Evolutionary conservation across 352 stramenopile species (phyloP), one percentile per base, ranked within the genome.

Genomic region (Phytophthora sojae): DNA sequence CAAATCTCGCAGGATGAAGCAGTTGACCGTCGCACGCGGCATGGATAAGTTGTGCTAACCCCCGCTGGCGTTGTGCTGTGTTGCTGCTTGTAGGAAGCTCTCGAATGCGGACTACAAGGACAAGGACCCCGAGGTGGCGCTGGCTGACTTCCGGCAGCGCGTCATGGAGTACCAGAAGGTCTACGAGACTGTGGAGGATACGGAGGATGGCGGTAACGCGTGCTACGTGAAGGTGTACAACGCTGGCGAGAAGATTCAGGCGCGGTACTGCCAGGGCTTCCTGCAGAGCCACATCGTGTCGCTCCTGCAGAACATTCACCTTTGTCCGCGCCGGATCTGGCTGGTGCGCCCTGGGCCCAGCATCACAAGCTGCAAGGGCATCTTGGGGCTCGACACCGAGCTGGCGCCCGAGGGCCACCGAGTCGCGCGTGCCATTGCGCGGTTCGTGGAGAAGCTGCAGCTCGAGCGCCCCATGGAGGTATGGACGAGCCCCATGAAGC

Each of bases 181-280:
- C 37, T 98, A 98, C 73, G 91, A 98, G 71, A 94, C 93, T 2
- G 82, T 98, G 7, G 93, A 97, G 51, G 94, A 98, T 75, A 84
- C 69, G 15, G 82, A 92, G 56, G 84, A 94, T 70, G 71, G 81
- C 17, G 86, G 86, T 21, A 85, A 90, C 26, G 89, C 92, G 23
- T 95, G 91, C 67, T 98, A 98, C 67, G 93, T 98, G 57, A 98
- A 98, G 68, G 85, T 98, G 3, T 96, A 95, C 77, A 98, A 98
- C 50, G 88, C 87, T 30, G 94, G 94, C 14, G 91, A 97, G 67
- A 97, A 98, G 79, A 96, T 98, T 67, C 82, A 96, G 58, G 89
- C 89, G 39, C 83, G 92, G 15, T 92, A 87, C 66, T 96, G 91
- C 65, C 85, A 96, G 65, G 90, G 89, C 26, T 97, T 96, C 70